Evolutionary conservation across 1,284 basidiomycete species (phyloP).

Genomic region (Trichosporon inkin): DNA sequence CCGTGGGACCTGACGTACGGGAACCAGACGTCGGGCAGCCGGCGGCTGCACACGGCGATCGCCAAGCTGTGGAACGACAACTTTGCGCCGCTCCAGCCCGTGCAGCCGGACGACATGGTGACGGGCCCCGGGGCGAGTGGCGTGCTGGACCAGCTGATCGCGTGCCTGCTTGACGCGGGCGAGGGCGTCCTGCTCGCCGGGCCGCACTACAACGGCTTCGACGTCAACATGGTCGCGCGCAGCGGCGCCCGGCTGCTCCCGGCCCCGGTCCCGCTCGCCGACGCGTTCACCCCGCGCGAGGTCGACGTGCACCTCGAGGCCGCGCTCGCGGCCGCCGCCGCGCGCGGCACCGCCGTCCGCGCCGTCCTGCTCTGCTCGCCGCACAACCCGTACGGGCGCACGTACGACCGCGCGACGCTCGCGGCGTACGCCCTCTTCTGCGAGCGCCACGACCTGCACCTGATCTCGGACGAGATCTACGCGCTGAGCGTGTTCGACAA

Average conservation of each 20-base stretch:
- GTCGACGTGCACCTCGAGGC: slow-evolving; percentile 20
- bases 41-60: slow-evolving; percentile 19
- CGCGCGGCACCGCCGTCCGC: slow-evolving; percentile 32
- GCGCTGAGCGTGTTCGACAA: slow-evolving; percentile 48
- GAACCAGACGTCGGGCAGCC: slow-evolving; percentile 13
- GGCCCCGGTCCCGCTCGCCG: slow-evolving; percentile 13
- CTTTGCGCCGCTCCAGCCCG: slow-evolving; percentile 25
- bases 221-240: slow-evolving; percentile 23
- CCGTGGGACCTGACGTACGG: slow-evolving; percentile 20
- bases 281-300: slow-evolving; percentile 2
- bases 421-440: slow-evolving; percentile 50
- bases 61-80: slow-evolving; percentile 25
- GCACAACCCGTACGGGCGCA: slow-evolving; percentile 50
- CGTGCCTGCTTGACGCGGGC: slow-evolving; percentile 33
- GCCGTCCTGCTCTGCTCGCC: slow-evolving; percentile 49
- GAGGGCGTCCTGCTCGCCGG: slow-evolving; percentile 39
- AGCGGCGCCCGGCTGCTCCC: slow-evolving; percentile 9
- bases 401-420: slow-evolving; percentile 46
- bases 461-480: slow-evolving; percentile 53
- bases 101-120: slow-evolving; percentile 32
- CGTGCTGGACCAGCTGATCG: slow-evolving; percentile 39
- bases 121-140: slow-evolving; percentile 33
- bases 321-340: slow-evolving; percentile 25
- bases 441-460: slow-evolving; percentile 50
- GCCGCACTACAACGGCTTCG: slow-evolving; percentile 44